Base-by-base conservation (phyloP, 2,329 filamentous ascomycete genomes). In the Meredithiella fracta region DNA sequence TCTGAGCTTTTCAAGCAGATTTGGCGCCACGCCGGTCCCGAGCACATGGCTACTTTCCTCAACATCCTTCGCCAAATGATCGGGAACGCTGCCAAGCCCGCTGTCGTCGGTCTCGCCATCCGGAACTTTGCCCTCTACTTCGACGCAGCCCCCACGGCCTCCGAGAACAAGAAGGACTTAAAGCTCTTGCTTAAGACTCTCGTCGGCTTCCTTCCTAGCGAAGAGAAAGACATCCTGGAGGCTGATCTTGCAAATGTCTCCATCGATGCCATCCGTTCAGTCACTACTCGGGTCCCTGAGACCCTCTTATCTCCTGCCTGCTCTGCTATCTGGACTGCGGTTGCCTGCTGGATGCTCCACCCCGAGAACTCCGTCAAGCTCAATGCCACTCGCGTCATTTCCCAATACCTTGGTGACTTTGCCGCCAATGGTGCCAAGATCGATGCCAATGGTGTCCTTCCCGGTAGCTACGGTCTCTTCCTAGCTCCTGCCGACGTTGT, bases 81-180 rank as follows among this genome's bases (percentile, higher is more conserved):
- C 17, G 80, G 80, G 56, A 83, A 90, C n/a, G 78, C 81, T 6
- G 81, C 84, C 8, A 90, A 94, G 60, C 64, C 77, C 15, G 73
- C 83, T 0, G 77, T 95, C 25, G 74, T 82, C 52, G 79, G 81
- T 58, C 78, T 91, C 22, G 86, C 84, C 1, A 73, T 96, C 54
- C 85, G 92, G 65, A 80, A 85, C 29, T 95, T 90, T 70, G 78
- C 81, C 1, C 80, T 92, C 53, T 94, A 91, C 67, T 85, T 95
- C 58, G 85, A 92, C 59, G 78, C 77, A 0, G 76, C 77, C 34
- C 78, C 79, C 38, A 71, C 76, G 2, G 72, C 71, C 1, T 65
- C 73, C 7, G 80, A 78, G 58, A 81, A 81, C 58, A 75, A 78
- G 58, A 84, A 83, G 62, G 85, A 94, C 63, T 70, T 86, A 9